Evolutionary conservation across 345 rosid species (phyloP), one percentile per base, ranked within the genome.

Genomic region (Boechera retrofracta): DNA sequence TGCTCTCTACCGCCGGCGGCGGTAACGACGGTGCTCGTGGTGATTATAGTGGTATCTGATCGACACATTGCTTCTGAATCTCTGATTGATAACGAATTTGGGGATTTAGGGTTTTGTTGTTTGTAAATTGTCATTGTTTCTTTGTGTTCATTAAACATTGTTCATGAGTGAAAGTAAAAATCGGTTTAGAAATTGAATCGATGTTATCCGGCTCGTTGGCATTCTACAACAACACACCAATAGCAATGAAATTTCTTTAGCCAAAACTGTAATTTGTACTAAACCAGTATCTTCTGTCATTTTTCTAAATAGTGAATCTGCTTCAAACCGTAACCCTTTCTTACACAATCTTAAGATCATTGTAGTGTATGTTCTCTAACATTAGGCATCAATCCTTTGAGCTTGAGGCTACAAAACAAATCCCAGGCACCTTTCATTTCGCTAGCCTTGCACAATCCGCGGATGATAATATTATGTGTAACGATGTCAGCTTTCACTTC

Each of bases 1-100:
- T 89, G 87, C 89, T 89, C 1, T 83, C 85, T 10, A 81, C 64
- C 4, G 85, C 81, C 53, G 82, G 82, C 31, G 81, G 74, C 26
- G 89, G 85, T 24, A 73, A 79, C 2, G 86, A 82, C 60, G 83
- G 82, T 16, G 80, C 78, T 1, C 80, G 74, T 29, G 89, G 85
- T 24, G 83, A 73, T 75, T 87, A 82, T 65, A 73, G 78, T 53
- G 82, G 80, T 59, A 75, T 85, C 31, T 86, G 84, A 82, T 67
- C 3, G 4, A 31, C 5, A 4, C 26, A 29, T 41, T 49, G 12
- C 56, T 10, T 32, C 3, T 16, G 16, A 16, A 16, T 16, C 16
- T 16, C 16, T 15, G 31, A 29, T 9, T 77, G 70, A 18, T 24
- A 0, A 64, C 48, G 28, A 44, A 33, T 70, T 49, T 51, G 71